phyloP scores from a whole-genome alignment of 2,329 filamentous ascomycete species.

The Ophiocordyceps sinensis region DNA sequence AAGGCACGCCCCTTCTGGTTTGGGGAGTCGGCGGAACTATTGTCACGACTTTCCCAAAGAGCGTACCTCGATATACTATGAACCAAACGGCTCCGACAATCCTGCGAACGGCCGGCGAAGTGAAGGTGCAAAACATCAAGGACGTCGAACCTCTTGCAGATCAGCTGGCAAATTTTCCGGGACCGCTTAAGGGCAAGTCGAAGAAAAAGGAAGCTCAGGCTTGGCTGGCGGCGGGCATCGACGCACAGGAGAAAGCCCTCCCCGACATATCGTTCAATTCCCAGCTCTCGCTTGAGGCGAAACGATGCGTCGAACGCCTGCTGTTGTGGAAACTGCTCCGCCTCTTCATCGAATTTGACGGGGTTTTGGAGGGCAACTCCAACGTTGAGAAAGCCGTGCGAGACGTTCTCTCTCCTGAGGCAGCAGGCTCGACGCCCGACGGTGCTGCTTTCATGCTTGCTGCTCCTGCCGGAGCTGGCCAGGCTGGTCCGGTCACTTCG shows the following conservation, averaged over 20 bases:
- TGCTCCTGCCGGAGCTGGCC: conserved; percentile 10
- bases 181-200: conserved; percentile 72
- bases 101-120: conserved; percentile 66
- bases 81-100: conserved; percentile 62
- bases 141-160: conserved; percentile 59
- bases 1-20: conserved; percentile 69
- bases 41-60: conserved; percentile 75
- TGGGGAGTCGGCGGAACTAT: conserved; percentile 81
- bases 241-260: conserved; percentile 48
- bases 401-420: conserved; percentile 53
- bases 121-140: conserved; percentile 64
- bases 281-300: conserved; percentile 44
- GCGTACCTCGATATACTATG: conserved; percentile 72
- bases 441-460: conserved; percentile 11
- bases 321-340: conserved; percentile 79
- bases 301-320: conserved; percentile 63
- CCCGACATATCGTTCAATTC: conserved; percentile 34
- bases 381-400: conserved; percentile 62
- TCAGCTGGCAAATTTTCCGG: conserved; percentile 68
- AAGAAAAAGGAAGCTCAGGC: conserved; percentile 88
- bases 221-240: conserved; percentile 71
- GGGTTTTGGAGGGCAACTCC: conserved; percentile 57
- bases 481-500: conserved; percentile 13
- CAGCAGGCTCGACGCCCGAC: conserved; percentile 10
- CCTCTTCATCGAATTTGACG: conserved; percentile 76